Evolutionary conservation across 306 rosid species (phyloP), one percentile per base, ranked within the genome.

Genomic region (Cercis canadensis): DNA sequence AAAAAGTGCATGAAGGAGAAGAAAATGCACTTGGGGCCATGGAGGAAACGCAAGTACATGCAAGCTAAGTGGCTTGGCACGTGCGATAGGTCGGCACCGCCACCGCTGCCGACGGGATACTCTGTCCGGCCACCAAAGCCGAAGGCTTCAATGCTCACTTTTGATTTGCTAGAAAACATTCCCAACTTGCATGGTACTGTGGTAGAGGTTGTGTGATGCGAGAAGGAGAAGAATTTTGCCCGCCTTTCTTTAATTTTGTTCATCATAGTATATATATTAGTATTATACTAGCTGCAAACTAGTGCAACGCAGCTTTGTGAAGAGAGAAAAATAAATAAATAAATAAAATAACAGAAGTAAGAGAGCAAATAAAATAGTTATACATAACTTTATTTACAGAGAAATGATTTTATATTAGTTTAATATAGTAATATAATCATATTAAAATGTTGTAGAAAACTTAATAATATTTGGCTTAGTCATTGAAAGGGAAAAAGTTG

Each of bases 41-140:
- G 97, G 98, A 87, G 98, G 74, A 92, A 83, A 78, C 89, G 82
- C 12, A 83, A 83, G 68, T 92, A 92, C 84, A 84, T 92, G 98
- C 88, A 76, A 65, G 88, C 97, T 10, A 92, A 92, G 81, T 92
- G 98, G 98, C 75, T 78, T 13, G 90, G 92, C 32, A 75, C 80
- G 0, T 76, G 82, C 32, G 84, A 85, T 55, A 62, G 72, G 29
- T 81, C 89, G 3, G 44, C 62, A 5, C 51, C 82, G 39, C 79
- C 74, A 49, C 72, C 82, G 9, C n/a, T 78, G 17, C 84, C 86
- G 0, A 73, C 52, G 14, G 44, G 72, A 0, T 67, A 41, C 7
- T 45, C 84, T 4, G 43, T 39, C 11, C 84, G 75, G 36, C 81
- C 62, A 8, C 62, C 58, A 7, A 90, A 75, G 79, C 46, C 88